Percentiles rank a stretch among this genome's conserved stretches.
Evolutionary conservation across 2,329 filamentous ascomycete species (phyloP).

Genomic region (Chalara sp.): DNA sequence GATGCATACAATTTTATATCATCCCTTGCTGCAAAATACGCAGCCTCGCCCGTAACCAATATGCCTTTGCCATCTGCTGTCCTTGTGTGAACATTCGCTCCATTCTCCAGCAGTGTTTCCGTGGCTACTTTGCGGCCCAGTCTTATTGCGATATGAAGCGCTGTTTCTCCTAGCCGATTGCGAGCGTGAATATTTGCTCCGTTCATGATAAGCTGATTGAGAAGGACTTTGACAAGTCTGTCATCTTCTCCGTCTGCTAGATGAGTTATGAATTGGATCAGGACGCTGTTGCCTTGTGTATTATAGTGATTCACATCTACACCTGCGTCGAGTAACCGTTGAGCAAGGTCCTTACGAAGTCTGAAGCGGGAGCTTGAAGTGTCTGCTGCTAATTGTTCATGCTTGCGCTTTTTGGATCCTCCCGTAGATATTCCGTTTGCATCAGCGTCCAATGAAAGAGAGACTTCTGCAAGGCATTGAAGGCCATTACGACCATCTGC

Average conservation of each 20-base stretch:
- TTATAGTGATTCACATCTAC: constrained; percentile 13
- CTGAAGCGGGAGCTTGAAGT: not conserved
- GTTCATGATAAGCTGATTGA: constrained; percentile 7
- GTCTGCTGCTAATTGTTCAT: not conserved
- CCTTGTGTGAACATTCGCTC: constrained; percentile 11
- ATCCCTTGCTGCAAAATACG: constrained; percentile 10
- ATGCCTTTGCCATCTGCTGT: constrained; percentile 8
- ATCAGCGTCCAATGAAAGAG: not conserved
- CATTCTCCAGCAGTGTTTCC: constrained; percentile 5
- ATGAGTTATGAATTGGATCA: constrained; percentile 12
- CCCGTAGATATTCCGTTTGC: not conserved
- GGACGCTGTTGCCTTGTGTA: constrained; percentile 6
- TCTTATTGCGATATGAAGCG: constrained; percentile 13
- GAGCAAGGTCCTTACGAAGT: constrained; percentile 7
- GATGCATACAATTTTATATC: constrained; percentile 12
- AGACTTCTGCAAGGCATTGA: constrained; percentile 10
- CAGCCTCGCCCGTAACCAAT: constrained; percentile 6
- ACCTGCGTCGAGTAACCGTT: constrained; percentile 4
- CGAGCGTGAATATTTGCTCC: constrained; percentile 10
- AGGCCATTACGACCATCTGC: constrained; percentile 9
- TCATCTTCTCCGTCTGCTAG: constrained; percentile 13
- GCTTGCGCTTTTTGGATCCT: constrained; percentile 3
- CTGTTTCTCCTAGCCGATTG: constrained; percentile 13
- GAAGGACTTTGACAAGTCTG: constrained; percentile 6
- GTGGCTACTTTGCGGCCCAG: constrained; percentile 12